phyloP scores from a whole-genome alignment of 2,329 filamentous ascomycete species.

The Fusarium sp. region DNA sequence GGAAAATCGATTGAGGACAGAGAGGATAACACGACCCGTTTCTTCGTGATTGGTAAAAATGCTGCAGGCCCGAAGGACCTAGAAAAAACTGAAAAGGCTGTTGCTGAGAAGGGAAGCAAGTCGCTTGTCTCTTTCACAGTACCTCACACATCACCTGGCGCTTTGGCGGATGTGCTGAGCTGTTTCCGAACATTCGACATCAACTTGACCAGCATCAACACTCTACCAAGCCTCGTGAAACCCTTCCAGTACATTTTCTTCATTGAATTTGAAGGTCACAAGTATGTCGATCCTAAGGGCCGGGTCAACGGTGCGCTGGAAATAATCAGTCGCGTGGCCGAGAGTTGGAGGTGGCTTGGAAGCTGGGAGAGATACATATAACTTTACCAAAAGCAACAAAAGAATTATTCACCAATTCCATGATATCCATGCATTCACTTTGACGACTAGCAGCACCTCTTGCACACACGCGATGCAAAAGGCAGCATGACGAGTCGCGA shows the following conservation, averaged over 20 bases:
- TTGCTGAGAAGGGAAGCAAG: slow-evolving; percentile 60
- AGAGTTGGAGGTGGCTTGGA: slow-evolving; percentile 74
- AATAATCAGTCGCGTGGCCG: slow-evolving; percentile 66
- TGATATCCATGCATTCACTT: background rate
- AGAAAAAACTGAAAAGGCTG: slow-evolving; percentile 41
- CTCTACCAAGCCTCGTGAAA: slow-evolving; percentile 76
- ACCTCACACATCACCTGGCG: slow-evolving; percentile 79
- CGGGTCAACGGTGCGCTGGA: slow-evolving; percentile 69
- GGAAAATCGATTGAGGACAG: slow-evolving; percentile 77
- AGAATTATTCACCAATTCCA: slow-evolving; percentile 6
- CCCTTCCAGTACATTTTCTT: slow-evolving; percentile 96
- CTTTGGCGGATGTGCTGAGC: slow-evolving; percentile 80
- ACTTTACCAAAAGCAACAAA: slow-evolving; percentile 30
- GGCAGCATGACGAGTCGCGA: slow-evolving; percentile 13
- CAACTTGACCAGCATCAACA: slow-evolving; percentile 92
- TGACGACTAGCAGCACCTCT: slow-evolving; percentile 1
- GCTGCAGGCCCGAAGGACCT: slow-evolving; percentile 40
- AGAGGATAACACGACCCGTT: slow-evolving; percentile 80
- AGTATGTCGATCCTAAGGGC: slow-evolving; percentile 59
- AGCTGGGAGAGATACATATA: slow-evolving; percentile 65
- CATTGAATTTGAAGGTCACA: slow-evolving; percentile 82
- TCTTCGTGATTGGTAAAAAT: slow-evolving; percentile 70
- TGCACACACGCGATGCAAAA: slow-evolving; percentile 19
- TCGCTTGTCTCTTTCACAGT: slow-evolving; percentile 86
- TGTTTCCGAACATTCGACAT: slow-evolving; percentile 79